A percentile compares a stretch with the other conserved stretches of the same genome.
These are phyloP conservation scores for Torulaspora indica DNA, from an alignment of 805 yeast species.

Conservation along the genomic window DNA sequence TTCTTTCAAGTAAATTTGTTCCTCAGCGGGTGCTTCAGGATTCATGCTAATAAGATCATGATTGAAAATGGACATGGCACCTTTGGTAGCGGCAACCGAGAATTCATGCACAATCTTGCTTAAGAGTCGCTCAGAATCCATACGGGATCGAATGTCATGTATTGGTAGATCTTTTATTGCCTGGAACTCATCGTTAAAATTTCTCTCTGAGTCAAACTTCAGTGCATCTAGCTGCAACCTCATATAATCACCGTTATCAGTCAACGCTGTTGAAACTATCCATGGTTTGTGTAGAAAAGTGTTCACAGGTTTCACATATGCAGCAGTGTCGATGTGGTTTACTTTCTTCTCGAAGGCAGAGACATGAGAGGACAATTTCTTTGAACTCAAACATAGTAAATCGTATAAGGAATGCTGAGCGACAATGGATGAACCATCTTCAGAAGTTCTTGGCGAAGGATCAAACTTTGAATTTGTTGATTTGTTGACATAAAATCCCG, in stretches of 20 bases:
- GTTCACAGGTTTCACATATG: slow-evolving; percentile 59
- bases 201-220: slow-evolving; percentile 45
- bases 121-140: slow-evolving; percentile 69
- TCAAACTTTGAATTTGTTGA: slow-evolving; percentile 67
- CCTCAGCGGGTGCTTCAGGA: slow-evolving; percentile 59
- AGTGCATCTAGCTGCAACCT: slow-evolving; percentile 47
- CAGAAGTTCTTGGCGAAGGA: slow-evolving; percentile 44
- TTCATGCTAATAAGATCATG: slow-evolving; percentile 77
- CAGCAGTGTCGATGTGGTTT: slow-evolving; percentile 44
- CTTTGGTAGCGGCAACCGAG: slow-evolving; percentile 66
- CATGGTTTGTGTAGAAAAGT: slow-evolving; percentile 68
- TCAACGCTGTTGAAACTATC: slow-evolving; percentile 42
- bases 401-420: slow-evolving; percentile 48
- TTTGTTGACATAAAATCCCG: slow-evolving; percentile 77
- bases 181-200: slow-evolving; percentile 92
- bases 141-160: slow-evolving; percentile 55
- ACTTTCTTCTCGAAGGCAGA: slow-evolving; percentile 47
- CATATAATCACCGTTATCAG: slow-evolving; percentile 50
- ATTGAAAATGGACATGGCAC: slow-evolving; percentile 69
- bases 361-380: slow-evolving; percentile 52
- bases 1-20: slow-evolving; percentile 68
- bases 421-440: slow-evolving; percentile 15
- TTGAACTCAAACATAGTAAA: slow-evolving; percentile 61
- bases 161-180: slow-evolving; percentile 68
- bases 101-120: slow-evolving; percentile 72